Evolutionary conservation across 1,139 yeast genomes (phyloP).

Genomic region (Hansenula lynferdii): DNA sequence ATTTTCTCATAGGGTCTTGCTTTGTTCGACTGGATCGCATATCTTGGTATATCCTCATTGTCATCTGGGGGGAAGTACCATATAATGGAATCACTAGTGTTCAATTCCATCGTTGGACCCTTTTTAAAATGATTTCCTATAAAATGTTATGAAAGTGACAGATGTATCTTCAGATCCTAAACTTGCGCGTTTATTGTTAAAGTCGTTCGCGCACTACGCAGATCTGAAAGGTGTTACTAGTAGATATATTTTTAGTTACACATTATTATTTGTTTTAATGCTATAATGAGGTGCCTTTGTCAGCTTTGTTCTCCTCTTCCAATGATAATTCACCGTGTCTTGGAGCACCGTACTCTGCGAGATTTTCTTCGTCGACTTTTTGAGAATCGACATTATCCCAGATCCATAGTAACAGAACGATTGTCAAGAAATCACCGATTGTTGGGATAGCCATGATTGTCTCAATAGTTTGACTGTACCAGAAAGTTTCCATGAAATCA

Average conservation of each 20-base stretch:
- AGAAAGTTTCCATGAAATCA: not conserved
- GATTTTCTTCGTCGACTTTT: slow-evolving; percentile 3
- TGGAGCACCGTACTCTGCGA: slow-evolving; percentile 2
- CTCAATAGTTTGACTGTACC: not conserved
- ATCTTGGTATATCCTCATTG: slow-evolving; percentile 21
- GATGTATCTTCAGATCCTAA: too few relatives aligned
- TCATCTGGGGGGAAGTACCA: slow-evolving; percentile 23
- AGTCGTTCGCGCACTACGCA: too few relatives aligned
- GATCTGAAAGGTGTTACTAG: too few relatives aligned
- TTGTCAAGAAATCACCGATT: not conserved
- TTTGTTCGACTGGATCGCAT: slow-evolving; percentile 14
- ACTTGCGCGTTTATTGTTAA: too few relatives aligned
- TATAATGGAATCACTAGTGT: slow-evolving; percentile 12
- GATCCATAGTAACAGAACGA: not conserved
- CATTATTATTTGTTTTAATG: too few relatives aligned
- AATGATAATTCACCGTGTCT: not conserved
- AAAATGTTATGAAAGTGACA: not conserved
- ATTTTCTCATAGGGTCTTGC: slow-evolving; percentile 10
- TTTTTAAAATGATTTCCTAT: not conserved
- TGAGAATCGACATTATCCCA: slow-evolving; percentile 4
- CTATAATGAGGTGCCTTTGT: not conserved
- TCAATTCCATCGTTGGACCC: slow-evolving; percentile 16
- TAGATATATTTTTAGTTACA: too few relatives aligned
- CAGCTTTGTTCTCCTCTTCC: not conserved
- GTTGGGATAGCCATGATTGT: not conserved